Base-by-base conservation (phyloP, 192 early-diverging fungal genomes). In the Dissophora globulifera region DNA sequence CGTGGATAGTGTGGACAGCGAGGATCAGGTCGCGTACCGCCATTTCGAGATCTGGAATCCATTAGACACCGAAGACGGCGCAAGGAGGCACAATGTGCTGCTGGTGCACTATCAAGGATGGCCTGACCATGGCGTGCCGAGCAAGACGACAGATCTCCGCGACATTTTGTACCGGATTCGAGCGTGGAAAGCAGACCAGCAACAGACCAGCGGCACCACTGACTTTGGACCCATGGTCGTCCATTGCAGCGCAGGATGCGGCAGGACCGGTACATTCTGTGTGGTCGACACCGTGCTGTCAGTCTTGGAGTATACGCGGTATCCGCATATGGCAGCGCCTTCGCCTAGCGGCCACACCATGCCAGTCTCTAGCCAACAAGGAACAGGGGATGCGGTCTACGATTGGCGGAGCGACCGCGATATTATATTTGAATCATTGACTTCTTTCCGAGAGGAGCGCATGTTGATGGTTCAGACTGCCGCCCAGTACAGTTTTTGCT, bases 201-300 rank as follows among this genome's bases (percentile, higher is more conserved):
- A 67, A 16, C 56, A 79, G 20, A 35, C 27, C 1, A 50, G 51
- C 52, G 23, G 16, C 1, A 25, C 6, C 26, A 48, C 19, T 6
- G 22, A 20, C 7, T 55, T 60, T 52, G 84, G 81, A 0, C 94
- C 94, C 0, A 84, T 90, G 54, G 72, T 95, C 8, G 92, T 95
- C 10, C 93, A 96, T 64, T 96, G 94, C 67, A 90, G 88, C 56
- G 94, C 94, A 7, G 94, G 94, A 1, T 93, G 91, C 61, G 94
- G 94, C 5, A 82, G 94, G 27, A 95, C 93, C 10, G 94, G 94
- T 15, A 89, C 93, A 0, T 95, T 94, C 63, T 91, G 91, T 54
- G 89, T 83, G 0, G 72, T 96, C 38, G 91, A 93, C 58, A 85
- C 84, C 0, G 63, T 78, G 7, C 53, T 86, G 9, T 51, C 62